These are phyloP conservation scores for Saposhnikovia divaricata DNA, from an alignment of 129 eudicot species.

Conservation along the genomic window DNA sequence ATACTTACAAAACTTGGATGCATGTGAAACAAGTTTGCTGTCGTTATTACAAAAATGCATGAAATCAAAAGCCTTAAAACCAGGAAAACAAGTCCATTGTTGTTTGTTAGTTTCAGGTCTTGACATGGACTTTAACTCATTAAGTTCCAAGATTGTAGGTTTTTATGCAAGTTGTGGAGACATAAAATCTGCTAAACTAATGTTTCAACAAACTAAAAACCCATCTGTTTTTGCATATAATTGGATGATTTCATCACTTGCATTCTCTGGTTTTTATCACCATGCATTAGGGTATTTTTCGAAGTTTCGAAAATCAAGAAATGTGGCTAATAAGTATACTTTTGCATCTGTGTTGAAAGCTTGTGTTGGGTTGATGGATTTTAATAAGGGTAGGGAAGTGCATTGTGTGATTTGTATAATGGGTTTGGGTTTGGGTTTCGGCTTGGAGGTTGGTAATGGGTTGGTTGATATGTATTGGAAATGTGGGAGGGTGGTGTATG, in stretches of 20 bases:
- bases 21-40: conserved; percentile 25
- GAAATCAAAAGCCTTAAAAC: conserved; percentile 39
- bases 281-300: conserved; percentile 52
- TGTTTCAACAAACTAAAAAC: conserved; percentile 41
- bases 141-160: conserved; percentile 53
- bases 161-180: conserved; percentile 64
- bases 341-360: conserved; percentile 48
- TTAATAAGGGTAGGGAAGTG: conserved; percentile 52
- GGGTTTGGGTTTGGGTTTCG: conserved; percentile 52
- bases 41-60: conserved; percentile 36
- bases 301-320: conserved; percentile 30
- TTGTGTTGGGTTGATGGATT: conserved; percentile 64
- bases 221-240: conserved; percentile 68
- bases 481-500: conserved; percentile 34
- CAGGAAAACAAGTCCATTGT: conserved; percentile 53
- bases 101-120: conserved; percentile 30
- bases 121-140: conserved; percentile 26
- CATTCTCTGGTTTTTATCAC: conserved; percentile 42
- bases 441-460: conserved; percentile 39
- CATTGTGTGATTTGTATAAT: conserved; percentile 34
- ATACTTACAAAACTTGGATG: conserved; percentile 17
- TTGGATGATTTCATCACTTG: conserved; percentile 70
- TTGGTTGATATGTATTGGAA: conserved; percentile 68
- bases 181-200: conserved; percentile 39
- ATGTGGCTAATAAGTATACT: conserved; percentile 37